Conservation (phyloP, 805 yeast species). For the Kurtzmaniella fragi region DNA sequence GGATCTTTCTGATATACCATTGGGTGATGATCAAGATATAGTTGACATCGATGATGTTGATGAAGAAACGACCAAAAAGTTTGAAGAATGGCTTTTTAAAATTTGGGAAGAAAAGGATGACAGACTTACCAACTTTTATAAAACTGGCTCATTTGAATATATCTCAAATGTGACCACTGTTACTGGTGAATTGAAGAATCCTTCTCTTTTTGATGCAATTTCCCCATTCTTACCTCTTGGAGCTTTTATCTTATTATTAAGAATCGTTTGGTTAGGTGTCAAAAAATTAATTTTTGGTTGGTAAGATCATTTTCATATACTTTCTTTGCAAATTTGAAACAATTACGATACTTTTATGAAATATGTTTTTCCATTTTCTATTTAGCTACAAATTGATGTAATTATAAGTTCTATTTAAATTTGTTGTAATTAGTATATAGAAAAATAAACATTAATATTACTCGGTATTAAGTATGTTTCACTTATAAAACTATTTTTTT, state of each 20-base stretch:
- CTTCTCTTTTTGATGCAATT: conserved; percentile 6
- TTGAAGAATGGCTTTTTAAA: conserved; percentile 70
- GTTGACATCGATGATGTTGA: conserved; percentile 38
- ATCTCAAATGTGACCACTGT: conserved; percentile 10
- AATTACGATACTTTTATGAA: too few species aligned
- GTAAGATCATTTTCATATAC: too few species aligned
- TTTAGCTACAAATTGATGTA: too few species aligned
- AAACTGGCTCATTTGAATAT: conserved; percentile 44
- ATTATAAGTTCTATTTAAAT: too few species aligned
- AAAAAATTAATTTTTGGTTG: not conserved
- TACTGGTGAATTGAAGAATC: conserved; percentile 15
- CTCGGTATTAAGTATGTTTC: too few species aligned
- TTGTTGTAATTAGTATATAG: too few species aligned
- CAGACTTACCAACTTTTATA: conserved; percentile 57
- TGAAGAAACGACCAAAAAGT: conserved; percentile 40
- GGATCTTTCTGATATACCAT: conserved; percentile 59
- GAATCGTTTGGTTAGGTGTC: conserved; percentile 1
- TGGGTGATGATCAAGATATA: conserved; percentile 29
- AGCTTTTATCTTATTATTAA: not conserved
- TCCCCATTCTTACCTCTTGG: not conserved
- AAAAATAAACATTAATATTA: too few species aligned
- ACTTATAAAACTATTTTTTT: too few species aligned
- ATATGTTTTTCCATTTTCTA: too few species aligned
- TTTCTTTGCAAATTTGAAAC: too few species aligned
- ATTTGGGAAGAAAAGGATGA: conserved; percentile 79